Conservation (phyloP, 108 stramenopile genomes). For the Nitzschia sp. region DNA sequence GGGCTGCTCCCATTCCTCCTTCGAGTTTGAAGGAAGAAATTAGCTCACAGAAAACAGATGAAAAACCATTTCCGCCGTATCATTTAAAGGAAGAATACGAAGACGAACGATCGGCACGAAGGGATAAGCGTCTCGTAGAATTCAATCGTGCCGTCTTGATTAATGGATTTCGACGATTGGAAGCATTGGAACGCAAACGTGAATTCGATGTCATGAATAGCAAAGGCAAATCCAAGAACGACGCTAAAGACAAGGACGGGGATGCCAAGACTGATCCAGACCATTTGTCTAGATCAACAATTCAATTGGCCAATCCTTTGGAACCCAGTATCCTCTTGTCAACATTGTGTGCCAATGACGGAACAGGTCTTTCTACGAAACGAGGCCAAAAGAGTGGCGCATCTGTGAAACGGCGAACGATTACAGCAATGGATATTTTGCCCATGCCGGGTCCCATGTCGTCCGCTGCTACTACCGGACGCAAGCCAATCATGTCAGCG, state of each 20-base stretch:
- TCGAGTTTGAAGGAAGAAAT: not conserved
- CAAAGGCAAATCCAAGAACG: not conserved
- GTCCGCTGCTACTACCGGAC: not conserved
- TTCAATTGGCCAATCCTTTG: conserved; percentile 55
- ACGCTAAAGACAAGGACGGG: conserved; percentile 6
- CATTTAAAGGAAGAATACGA: conserved; percentile 66
- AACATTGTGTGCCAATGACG: conserved; percentile 54
- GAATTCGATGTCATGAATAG: conserved; percentile 64
- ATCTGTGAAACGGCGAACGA: not conserved
- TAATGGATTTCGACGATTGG: conserved; percentile 86
- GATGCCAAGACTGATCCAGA: not conserved
- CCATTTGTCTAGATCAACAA: not conserved
- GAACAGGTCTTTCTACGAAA: not conserved
- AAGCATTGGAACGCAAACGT: conserved; percentile 83
- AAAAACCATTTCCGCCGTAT: conserved; percentile 71
- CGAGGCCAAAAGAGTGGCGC: too few relatives aligned
- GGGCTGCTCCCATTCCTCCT: conserved; percentile 79
- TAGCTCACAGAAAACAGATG: conserved; percentile 33
- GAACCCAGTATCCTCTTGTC: conserved; percentile 71
- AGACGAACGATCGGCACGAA: conserved; percentile 37
- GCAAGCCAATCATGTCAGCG: conserved; percentile 11
- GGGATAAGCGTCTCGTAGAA: conserved; percentile 60
- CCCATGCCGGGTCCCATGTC: conserved; percentile 11
- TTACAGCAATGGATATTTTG: not conserved
- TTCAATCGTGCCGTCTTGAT: conserved; percentile 84